Evolutionary conservation across 2,329 filamentous ascomycete species (phyloP), one percentile per base, ranked within the genome.

Genomic region (Hypoxylon sp.): DNA sequence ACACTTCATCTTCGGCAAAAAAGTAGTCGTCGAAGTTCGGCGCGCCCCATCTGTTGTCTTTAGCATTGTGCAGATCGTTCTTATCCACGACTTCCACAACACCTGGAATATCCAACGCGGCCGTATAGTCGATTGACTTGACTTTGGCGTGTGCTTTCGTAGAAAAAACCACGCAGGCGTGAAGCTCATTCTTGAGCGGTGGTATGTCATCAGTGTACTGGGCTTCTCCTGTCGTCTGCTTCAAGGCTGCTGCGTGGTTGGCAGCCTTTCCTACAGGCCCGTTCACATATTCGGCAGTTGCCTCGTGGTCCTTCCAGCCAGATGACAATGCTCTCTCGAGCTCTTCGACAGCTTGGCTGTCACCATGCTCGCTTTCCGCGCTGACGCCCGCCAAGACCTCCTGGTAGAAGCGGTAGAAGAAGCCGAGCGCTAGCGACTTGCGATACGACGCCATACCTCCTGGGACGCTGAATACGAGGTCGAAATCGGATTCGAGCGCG

Each of bases 361-460:
- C 93, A 10, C 83, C 74, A 23, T 79, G 75, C 15, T 76, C 65
- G 17, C 72, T 75, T 40, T 74, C 70, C 2, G 72, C 80, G 17
- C 81, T 78, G 0, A 96, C 73, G 23, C 82, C 81, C 0, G 85
- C 81, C 37, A 97, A 80, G 0, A 94, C 83, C 60, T 98, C 94
- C 69, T 98, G 91, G 71, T 97, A 98, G 75, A 97, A 99, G 33
- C 92, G 88, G 75, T 98, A 98, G 77, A 98, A 98, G 81, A 99
- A 96, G 2, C 93, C 88, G 48, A 98, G 79, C 0, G 95, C 94
- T 7, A 99, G 79, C 0, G 92, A 91, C 72, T 95, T 96, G 23
- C 95, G 83, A 71, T 98, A 99, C 1, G 92, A 96, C 0, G 95
- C 94, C 95, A 99, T 99, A 31, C 95, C 95, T 64, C 95, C 95